Evolutionary conservation across 768 basidiomycete species (phyloP), one percentile per base, ranked within the genome.

Genomic region (Boletellus emodensis): DNA sequence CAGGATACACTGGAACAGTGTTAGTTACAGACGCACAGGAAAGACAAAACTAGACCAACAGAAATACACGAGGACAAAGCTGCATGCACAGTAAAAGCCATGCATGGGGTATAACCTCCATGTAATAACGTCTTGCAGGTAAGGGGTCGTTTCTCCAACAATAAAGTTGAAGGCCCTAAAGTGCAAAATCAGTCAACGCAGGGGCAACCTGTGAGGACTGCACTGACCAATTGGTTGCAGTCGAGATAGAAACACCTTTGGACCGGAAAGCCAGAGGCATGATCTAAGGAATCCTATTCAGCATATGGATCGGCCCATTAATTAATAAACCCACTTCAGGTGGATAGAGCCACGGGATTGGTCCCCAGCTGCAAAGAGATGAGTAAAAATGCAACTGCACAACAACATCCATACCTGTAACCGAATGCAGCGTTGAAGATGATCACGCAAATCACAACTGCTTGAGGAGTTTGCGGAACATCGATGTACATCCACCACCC

Each of bases 61-160:
- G 69, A 90, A 88, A 67, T 88, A 91, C 6, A 93, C 88, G 39
- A 93, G 72, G 41, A 95, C 72, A 64, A 94, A 90, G 62, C 90
- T 90, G 61, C 88, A 85, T 9, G 80, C 80, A 64, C 92, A 93
- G 69, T 92, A 94, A 71, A 92, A 92, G 20, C 86, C 91, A 59
- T 95, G 93, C 92, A 97, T 94, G 0, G 91, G 90, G 71, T 97
- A 96, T 48, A 97, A 66, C 41, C 89, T 78, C 94, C 94, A 98
- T 37, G 78, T 79, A 58, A 97, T 95, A 18, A 79, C 68, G 52
- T 94, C 91, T 69, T 95, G 92, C 35, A 96, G 72, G 47, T 83
- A 79, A 1, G 94, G 94, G 0, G 94, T 97, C 26, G 82, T 75
- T 65, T 89, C 87, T 30, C 94, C 94, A 36, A 97, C 90, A 51